A percentile compares a stretch with the other conserved stretches of the same genome.
These are phyloP conservation scores for Heliocybe sulcata DNA, from an alignment of 1,284 basidiomycete genomes.

Conservation along the genomic window DNA sequence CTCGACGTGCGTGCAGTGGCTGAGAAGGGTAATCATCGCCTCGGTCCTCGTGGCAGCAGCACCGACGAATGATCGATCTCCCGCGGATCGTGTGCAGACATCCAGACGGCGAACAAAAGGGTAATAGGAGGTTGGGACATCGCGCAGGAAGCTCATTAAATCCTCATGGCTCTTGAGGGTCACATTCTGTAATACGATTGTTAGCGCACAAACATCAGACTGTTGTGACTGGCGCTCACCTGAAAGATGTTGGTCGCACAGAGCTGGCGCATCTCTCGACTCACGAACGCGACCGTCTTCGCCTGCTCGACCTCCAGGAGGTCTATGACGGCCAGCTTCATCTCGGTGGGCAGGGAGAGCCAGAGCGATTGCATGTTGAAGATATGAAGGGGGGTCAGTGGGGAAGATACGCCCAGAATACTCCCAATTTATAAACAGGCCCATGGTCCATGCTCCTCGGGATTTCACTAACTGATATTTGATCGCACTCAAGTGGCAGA, in stretches of 20 bases:
- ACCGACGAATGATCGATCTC: slow-evolving; percentile 1
- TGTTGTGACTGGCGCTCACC: slow-evolving; percentile 23
- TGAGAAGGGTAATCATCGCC: slow-evolving; percentile 41
- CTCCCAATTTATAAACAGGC: not conserved
- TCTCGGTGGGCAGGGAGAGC: slow-evolving; percentile 54
- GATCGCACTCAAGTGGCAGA: not conserved
- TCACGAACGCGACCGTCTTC: slow-evolving; percentile 32
- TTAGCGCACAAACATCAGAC: slow-evolving; percentile 3
- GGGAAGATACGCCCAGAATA: not conserved
- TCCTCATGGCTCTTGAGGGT: slow-evolving; percentile 36
- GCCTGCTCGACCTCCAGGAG: slow-evolving; percentile 36
- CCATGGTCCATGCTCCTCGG: not conserved
- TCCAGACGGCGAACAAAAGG: slow-evolving; percentile 47
- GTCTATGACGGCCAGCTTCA: slow-evolving; percentile 51
- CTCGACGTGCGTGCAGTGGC: slow-evolving; percentile 38
- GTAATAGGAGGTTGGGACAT: slow-evolving; percentile 49
- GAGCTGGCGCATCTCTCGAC: slow-evolving; percentile 40
- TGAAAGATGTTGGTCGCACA: slow-evolving; percentile 56
- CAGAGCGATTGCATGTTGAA: slow-evolving; percentile 22
- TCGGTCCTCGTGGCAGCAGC: slow-evolving; percentile 26
- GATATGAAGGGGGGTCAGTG: not conserved
- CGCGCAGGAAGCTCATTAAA: slow-evolving; percentile 42
- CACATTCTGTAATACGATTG: slow-evolving; percentile 33
- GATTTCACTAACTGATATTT: not conserved
- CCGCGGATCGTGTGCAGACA: slow-evolving; percentile 34